Evolutionary conservation across 108 stramenopile species (phyloP), one percentile per base, ranked within the genome.

Genomic region (Cyclotella kingstonii): DNA sequence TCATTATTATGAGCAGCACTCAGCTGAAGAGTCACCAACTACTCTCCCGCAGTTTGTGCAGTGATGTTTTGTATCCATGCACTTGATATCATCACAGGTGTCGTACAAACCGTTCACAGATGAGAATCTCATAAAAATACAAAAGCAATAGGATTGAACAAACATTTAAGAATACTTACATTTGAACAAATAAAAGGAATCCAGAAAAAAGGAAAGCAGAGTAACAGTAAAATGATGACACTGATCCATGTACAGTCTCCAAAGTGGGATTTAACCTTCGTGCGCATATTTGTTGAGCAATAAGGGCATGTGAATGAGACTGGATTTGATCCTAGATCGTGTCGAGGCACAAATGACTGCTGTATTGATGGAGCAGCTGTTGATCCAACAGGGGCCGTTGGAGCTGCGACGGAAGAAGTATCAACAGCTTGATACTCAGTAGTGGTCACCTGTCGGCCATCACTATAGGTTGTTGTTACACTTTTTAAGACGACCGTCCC

Each of bases 391-490:
- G 49, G 7, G 4, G 47, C n/a, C 5, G 52, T 34, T 27, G 65
- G 5, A 12, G 64, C 39, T 14, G 43, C 7, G 28, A 23, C 48
- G 25, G 73, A n/a, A 21, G 66, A 46, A 22, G 43, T 14, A 12
- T 29, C 47, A 12, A 43, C 49, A 19, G 53, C 41, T 17, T 19
- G 12, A 45, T 45, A 76, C 41, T 76, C 66, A 23, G 75, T 68
- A 4, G 63, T 55, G 2, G 75, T 76, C 34, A 68, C 75, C 56
- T 76, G 51, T 44, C 75, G 49, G 15, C 75, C 75, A 46, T 76
- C 75, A 7, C 34, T 42, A 31, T 64, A 68, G 4, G 58, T 74
- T 17, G 64, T 68, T 7, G 66, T 76, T 3, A 58, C 56, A 12
- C 56, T 52, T 40, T 51, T 63, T 35, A 47, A 30, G 5, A 55